phyloP scores from a whole-genome alignment of 2,329 filamentous ascomycete genomes.

The Calonectria multiphialidica region DNA sequence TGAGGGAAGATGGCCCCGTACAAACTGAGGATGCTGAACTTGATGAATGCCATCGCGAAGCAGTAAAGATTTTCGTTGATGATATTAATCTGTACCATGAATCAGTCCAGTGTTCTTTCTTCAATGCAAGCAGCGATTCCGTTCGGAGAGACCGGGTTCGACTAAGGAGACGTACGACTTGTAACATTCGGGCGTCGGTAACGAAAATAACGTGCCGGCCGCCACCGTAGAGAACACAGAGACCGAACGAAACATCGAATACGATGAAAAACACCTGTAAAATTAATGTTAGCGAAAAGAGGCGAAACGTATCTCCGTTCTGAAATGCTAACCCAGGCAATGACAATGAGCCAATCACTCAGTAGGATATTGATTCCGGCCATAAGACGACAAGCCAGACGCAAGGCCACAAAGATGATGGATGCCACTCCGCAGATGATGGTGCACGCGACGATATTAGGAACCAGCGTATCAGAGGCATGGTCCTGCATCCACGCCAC shows the following conservation, averaged over 20 bases:
- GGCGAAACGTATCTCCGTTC: neutral
- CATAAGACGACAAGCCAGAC: neutral
- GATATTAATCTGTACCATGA: neutral
- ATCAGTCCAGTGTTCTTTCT: neutral
- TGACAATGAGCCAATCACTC: conserved; percentile 3
- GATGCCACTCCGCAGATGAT: neutral
- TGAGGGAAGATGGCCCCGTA: conserved; percentile 2
- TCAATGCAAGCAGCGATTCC: neutral
- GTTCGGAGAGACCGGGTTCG: neutral
- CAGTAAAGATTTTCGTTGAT: conserved; percentile 9
- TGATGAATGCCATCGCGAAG: conserved; percentile 3
- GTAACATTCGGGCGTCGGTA: neutral
- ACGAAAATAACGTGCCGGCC: conserved; percentile 1
- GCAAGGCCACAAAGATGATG: neutral
- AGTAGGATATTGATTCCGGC: neutral
- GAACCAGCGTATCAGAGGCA: neutral
- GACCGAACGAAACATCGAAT: neutral
- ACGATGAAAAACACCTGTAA: neutral
- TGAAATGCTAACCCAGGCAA: neutral
- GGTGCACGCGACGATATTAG: neutral
- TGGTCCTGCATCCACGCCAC: conserved; percentile 1
- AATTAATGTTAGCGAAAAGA: neutral
- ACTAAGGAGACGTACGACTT: neutral
- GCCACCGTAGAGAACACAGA: neutral
- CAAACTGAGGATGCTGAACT: neutral